These are phyloP conservation scores for Talaromyces pinophilus DNA, from an alignment of 2,329 filamentous ascomycete species.

Conservation along the genomic window DNA sequence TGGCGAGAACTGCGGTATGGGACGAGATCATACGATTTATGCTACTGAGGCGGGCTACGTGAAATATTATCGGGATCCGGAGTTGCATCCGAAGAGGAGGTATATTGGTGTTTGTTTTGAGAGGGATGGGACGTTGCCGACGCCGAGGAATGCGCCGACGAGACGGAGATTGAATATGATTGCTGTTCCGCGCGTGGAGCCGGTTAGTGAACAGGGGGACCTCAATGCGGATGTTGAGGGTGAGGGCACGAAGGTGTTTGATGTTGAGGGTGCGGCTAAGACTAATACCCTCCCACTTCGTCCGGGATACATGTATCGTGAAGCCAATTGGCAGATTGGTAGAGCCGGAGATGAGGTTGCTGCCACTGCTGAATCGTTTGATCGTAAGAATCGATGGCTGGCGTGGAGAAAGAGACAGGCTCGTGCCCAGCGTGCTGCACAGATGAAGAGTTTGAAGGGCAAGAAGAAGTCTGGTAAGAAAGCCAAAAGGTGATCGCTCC, in stretches of 20 bases:
- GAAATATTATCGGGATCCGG: constrained; percentile 91
- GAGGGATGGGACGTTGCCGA: constrained; percentile 76
- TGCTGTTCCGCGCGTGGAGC: constrained; percentile 45
- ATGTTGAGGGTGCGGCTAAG: constrained; percentile 30
- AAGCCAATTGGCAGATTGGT: constrained; percentile 69
- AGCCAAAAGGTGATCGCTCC: constrained; percentile 31
- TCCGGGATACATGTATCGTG: constrained; percentile 64
- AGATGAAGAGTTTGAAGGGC: constrained; percentile 57
- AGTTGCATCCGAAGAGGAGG: constrained; percentile 78
- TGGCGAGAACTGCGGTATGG: constrained; percentile 93
- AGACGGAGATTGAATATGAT: constrained; percentile 75
- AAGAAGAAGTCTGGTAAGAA: constrained; percentile 46
- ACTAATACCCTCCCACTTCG: constrained; percentile 42
- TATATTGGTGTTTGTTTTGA: constrained; percentile 94
- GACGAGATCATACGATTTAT: constrained; percentile 94
- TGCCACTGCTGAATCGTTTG: constrained; percentile 57
- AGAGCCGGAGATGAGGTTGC: constrained; percentile 62
- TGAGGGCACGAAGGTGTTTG: constrained; percentile 27
- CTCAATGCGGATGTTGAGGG: constrained; percentile 27
- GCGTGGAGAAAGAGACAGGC: constrained; percentile 64
- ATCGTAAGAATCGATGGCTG: constrained; percentile 61
- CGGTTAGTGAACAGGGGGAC: constrained; percentile 24
- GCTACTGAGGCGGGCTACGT: constrained; percentile 84
- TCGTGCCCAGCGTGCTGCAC: constrained; percentile 53
- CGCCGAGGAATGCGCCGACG: constrained; percentile 70